Conservation (phyloP, 495 filamentous ascomycete species). For the Endocarpon pusillum region DNA sequence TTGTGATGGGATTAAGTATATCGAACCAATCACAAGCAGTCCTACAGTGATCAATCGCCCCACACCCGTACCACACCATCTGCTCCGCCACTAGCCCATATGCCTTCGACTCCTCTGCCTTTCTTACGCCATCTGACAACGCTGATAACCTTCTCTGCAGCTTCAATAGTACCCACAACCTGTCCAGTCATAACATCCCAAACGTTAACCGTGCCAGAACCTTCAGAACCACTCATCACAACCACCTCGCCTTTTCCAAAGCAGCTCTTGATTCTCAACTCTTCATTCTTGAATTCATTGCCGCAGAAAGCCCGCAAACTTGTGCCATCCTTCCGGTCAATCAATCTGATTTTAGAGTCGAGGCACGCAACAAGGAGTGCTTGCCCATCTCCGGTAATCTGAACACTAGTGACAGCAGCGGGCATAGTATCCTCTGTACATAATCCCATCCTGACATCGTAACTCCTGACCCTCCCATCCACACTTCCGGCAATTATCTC, state of each 20-base stretch:
- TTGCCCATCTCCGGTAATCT: constrained; percentile 51
- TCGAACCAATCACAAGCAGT: too few species aligned
- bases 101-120: background rate
- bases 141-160: background rate
- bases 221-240: constrained; percentile 73
- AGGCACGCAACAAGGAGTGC: constrained; percentile 57
- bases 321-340: constrained; percentile 61
- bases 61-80: constrained; percentile 1
- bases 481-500: constrained; percentile 63
- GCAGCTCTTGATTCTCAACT: constrained; percentile 52
- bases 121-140: background rate
- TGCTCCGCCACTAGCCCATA: background rate
- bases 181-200: background rate
- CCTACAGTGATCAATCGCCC: background rate
- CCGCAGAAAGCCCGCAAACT: constrained; percentile 56
- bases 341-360: constrained; percentile 60
- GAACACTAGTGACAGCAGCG: constrained; percentile 45
- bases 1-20: too few species aligned
- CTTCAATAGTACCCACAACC: background rate
- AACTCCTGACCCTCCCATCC: constrained; percentile 66
- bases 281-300: constrained; percentile 43
- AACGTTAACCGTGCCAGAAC: constrained; percentile 16
- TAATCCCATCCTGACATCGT: constrained; percentile 74
- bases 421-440: constrained; percentile 51
- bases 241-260: constrained; percentile 58